Evolutionary conservation across 2,329 filamentous ascomycete species (phyloP), one percentile per base, ranked within the genome.

Genomic region (Blumeria graminis): DNA sequence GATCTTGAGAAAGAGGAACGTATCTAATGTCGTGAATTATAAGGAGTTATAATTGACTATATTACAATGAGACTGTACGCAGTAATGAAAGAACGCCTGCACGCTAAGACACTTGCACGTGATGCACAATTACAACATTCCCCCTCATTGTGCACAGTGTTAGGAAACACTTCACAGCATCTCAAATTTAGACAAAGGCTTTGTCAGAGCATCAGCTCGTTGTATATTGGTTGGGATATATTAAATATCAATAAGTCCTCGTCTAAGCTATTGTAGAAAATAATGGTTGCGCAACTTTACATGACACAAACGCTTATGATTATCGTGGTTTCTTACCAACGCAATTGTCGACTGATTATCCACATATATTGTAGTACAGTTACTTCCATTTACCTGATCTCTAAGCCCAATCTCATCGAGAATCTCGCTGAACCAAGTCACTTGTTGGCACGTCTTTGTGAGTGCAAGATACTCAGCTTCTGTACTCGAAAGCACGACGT

Each of bases 261-360:
- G 33, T 6, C 32, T 14, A 39, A 18, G 28, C 34, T 38, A n/a
- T 54, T 54, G 51, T 32, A 13, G 51, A 22, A 33, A 54, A 38
- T 54, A 39, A 18, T 54, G 51, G n/a, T n/a, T n/a, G n/a, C n/a
- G n/a, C n/a, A n/a, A n/a, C n/a, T n/a, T n/a, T n/a, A n/a, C n/a
- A n/a, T n/a, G n/a, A n/a, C n/a, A n/a, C n/a, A n/a, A n/a, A n/a
- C n/a, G n/a, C n/a, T n/a, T n/a, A n/a, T n/a, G n/a, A n/a, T n/a
- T n/a, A n/a, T n/a, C n/a, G n/a, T n/a, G n/a, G n/a, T n/a, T n/a
- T n/a, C n/a, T n/a, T n/a, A n/a, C n/a, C n/a, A n/a, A n/a, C n/a
- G n/a, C 51, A 39, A 39, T 39, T 9, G 51, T 36, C 32, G 51
- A 54, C 32, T 39, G 51, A 54, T 54, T 54, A 39, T 54, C 51